Conservation (phyloP, 306 rosid species). For the Begonia peltatifolia region DNA sequence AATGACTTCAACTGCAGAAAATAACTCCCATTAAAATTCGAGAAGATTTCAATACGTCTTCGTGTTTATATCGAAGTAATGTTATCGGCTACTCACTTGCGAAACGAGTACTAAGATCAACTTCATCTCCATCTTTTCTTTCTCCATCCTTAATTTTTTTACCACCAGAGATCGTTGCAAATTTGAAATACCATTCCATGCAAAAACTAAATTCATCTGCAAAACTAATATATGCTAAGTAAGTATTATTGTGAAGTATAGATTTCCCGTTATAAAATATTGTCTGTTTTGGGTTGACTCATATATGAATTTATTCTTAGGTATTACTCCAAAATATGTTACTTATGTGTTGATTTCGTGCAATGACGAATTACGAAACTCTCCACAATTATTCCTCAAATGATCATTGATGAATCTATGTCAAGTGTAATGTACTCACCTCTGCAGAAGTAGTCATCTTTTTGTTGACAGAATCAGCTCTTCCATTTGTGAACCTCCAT, state of each 20-base stretch:
- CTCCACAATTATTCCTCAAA: neutral
- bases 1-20: conserved; percentile 35
- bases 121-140: conserved; percentile 57
- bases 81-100: conserved; percentile 31
- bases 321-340: neutral
- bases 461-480: conserved; percentile 24
- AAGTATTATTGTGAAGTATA: neutral
- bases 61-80: too few relatives aligned
- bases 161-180: conserved; percentile 31
- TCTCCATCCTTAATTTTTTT: conserved; percentile 41
- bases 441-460: conserved; percentile 24
- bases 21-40: neutral
- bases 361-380: neutral
- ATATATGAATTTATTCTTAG: too few relatives aligned
- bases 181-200: conserved; percentile 30
- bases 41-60: neutral
- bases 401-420: neutral
- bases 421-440: conserved; percentile 16
- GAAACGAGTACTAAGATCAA: conserved; percentile 33
- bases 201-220: conserved; percentile 32
- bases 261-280: neutral
- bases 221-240: neutral
- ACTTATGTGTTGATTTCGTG: too few relatives aligned
- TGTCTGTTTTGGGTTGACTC: neutral
- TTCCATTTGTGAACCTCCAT: conserved; percentile 62